phyloP scores from a whole-genome alignment of 1,284 basidiomycete genomes.

The Erythrobasidium hasegawianum region DNA sequence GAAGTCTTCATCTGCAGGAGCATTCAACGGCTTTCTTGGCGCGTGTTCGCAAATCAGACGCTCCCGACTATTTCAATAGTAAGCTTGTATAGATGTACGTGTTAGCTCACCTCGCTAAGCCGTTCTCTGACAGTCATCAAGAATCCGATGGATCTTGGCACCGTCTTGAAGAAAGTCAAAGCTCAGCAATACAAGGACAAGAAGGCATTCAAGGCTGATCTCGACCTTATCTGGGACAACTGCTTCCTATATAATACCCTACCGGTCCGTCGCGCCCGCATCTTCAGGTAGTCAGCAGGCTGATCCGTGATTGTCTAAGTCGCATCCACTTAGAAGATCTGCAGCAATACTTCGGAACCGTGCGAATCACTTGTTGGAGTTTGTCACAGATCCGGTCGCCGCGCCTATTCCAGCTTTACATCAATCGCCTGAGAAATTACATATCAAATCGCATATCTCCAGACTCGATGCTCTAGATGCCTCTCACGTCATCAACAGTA shows the following conservation, averaged over 20 bases:
- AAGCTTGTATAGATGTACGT: slow-evolving; percentile 34
- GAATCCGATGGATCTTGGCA: slow-evolving; percentile 89
- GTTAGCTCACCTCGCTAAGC: slow-evolving; percentile 3
- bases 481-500: slow-evolving; percentile 26
- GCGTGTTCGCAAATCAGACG: slow-evolving; percentile 78
- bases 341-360: slow-evolving; percentile 72
- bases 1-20: slow-evolving; percentile 55
- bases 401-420: slow-evolving; percentile 5
- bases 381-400: slow-evolving; percentile 71
- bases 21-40: slow-evolving; percentile 65
- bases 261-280: slow-evolving; percentile 58
- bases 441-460: slow-evolving; percentile 9
- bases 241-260: slow-evolving; percentile 88
- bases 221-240: slow-evolving; percentile 95
- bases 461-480: slow-evolving; percentile 30
- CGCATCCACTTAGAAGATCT: slow-evolving; percentile 75
- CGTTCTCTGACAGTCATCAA: slow-evolving; percentile 63
- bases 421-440: slow-evolving; percentile 7
- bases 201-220: slow-evolving; percentile 83
- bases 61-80: slow-evolving; percentile 86
- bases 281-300: neutral
- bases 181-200: slow-evolving; percentile 86
- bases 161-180: slow-evolving; percentile 90
- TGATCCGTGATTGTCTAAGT: slow-evolving; percentile 45
- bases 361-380: slow-evolving; percentile 74